A percentile compares a stretch with the other conserved stretches of the same genome.
phyloP scores from a whole-genome alignment of 2,329 filamentous ascomycete species.

The Colletotrichum simmondsii region DNA sequence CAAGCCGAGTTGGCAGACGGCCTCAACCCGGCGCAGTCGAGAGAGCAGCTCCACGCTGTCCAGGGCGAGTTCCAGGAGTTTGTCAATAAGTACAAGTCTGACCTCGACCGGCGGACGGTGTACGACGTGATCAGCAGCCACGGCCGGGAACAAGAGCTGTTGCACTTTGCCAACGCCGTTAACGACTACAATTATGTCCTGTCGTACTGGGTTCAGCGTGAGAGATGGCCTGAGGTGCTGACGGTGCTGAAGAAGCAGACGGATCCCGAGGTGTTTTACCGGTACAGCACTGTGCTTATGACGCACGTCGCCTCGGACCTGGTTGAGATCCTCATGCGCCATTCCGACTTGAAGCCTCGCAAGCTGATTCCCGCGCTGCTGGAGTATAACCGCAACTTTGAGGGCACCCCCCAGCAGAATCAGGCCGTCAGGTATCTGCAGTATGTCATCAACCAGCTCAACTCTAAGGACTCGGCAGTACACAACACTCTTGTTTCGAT shows the following conservation, averaged over 20 bases:
- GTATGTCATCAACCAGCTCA: constrained; percentile 89
- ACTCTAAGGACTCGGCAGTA: constrained; percentile 84
- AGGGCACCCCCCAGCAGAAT: constrained; percentile 77
- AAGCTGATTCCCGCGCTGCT: constrained; percentile 93
- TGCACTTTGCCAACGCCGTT: constrained; percentile 89
- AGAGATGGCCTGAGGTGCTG: constrained; percentile 89
- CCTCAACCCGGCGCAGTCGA: constrained; percentile 75
- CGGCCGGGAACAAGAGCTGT: constrained; percentile 89
- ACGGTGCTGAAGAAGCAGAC: constrained; percentile 93
- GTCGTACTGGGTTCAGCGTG: constrained; percentile 96
- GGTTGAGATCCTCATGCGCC: constrained; percentile 96
- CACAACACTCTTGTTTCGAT: constrained; percentile 98
- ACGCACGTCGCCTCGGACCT: constrained; percentile 84
- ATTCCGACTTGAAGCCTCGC: constrained; percentile 84
- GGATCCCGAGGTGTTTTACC: constrained; percentile 92
- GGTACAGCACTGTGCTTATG: constrained; percentile 97
- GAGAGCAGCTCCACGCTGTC: constrained; percentile 76
- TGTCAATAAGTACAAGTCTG: constrained; percentile 82
- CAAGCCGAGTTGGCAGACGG: constrained; percentile 83
- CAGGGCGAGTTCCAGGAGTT: constrained; percentile 90
- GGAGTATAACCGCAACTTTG: constrained; percentile 87
- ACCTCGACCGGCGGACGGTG: constrained; percentile 89
- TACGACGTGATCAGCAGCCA: constrained; percentile 98
- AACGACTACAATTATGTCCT: constrained; percentile 96
- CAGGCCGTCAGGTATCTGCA: constrained; percentile 95